These are phyloP conservation scores for Colletotrichum sansevieriae DNA, from an alignment of 2,329 filamentous ascomycete genomes.

Conservation along the genomic window DNA sequence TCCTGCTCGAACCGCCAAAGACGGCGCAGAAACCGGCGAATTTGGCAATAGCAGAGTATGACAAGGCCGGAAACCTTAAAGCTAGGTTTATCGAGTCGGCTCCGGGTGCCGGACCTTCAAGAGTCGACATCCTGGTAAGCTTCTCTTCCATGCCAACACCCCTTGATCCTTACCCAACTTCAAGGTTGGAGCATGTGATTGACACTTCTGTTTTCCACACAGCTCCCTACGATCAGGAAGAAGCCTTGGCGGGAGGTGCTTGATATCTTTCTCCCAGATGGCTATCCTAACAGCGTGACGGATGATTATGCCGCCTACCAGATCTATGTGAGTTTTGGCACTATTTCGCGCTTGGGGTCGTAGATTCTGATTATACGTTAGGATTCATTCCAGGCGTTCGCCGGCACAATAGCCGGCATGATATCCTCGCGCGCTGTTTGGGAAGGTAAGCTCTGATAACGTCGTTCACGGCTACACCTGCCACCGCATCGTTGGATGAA, in stretches of 20 bases:
- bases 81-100: constrained; percentile 37
- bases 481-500: constrained; percentile 12
- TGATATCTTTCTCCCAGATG: constrained; percentile 35
- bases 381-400: constrained; percentile 39
- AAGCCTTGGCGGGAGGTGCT: constrained; percentile 32
- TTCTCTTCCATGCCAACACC: constrained; percentile 1
- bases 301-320: constrained; percentile 39
- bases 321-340: constrained; percentile 25
- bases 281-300: constrained; percentile 37
- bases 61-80: constrained; percentile 35
- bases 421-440: constrained; percentile 40
- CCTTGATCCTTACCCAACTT: constrained; percentile 2
- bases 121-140: constrained; percentile 37
- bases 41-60: constrained; percentile 30
- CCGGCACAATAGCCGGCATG: constrained; percentile 39
- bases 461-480: constrained; percentile 6
- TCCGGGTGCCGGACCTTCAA: constrained; percentile 15
- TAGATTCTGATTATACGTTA: neutral
- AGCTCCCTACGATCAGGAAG: constrained; percentile 32
- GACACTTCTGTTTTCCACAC: neutral
- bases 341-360: fast-evolving
- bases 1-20: constrained; percentile 12
- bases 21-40: neutral
- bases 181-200: constrained; percentile 19
- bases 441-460: constrained; percentile 22